These are phyloP conservation scores for Perilla frutescens DNA, from an alignment of 257 asterid genomes.

Conservation along the genomic window DNA sequence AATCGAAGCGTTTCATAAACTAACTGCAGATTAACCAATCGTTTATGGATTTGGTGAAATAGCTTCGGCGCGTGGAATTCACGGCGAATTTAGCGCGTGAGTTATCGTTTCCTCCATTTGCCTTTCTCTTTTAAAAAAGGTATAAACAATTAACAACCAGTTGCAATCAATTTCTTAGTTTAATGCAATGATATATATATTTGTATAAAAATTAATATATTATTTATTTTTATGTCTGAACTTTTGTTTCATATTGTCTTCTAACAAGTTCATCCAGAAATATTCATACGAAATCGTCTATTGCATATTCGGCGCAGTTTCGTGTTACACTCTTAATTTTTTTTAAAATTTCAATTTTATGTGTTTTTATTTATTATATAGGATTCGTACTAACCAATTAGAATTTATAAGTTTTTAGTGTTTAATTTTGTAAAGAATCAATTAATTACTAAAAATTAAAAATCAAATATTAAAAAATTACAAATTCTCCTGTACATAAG, in stretches of 20 bases:
- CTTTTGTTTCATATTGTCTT: conserved; percentile 31
- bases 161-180: conserved; percentile 32
- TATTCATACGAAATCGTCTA: too few species aligned
- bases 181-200: background rate
- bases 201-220: background rate
- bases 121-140: conserved; percentile 18
- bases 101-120: background rate
- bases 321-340: too few species aligned
- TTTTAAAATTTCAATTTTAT: too few species aligned
- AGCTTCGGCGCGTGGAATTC: background rate
- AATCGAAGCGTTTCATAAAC: conserved; percentile 40
- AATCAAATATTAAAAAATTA: too few species aligned
- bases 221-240: background rate
- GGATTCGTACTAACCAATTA: too few species aligned
- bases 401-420: too few species aligned
- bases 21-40: conserved; percentile 24
- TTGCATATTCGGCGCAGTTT: too few species aligned
- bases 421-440: too few species aligned
- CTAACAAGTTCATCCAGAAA: too few species aligned
- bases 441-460: too few species aligned
- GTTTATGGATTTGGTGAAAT: background rate
- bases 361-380: too few species aligned
- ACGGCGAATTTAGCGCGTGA: conserved; percentile 17
- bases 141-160: conserved; percentile 30
- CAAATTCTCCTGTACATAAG: too few species aligned